Evolutionary conservation across 1,284 basidiomycete genomes (phyloP).

Genomic region (Inonotus obliquus): DNA sequence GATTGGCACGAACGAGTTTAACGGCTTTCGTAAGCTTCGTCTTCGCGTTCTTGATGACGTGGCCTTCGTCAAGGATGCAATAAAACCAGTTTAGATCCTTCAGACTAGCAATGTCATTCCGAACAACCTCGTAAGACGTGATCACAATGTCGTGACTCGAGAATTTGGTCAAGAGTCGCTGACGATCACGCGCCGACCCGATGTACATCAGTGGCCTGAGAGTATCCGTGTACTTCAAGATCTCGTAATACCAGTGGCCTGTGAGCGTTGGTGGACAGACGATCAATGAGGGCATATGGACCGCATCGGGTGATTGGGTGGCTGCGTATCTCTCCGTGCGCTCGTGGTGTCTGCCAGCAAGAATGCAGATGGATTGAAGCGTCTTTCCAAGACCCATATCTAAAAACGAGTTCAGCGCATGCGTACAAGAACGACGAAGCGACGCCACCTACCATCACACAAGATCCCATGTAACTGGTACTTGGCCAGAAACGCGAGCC

Average conservation of each 20-base stretch:
- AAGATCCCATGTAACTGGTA: constrained; percentile 98
- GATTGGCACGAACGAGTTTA: constrained; percentile 87
- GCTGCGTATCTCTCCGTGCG: constrained; percentile 66
- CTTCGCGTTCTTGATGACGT: constrained; percentile 98
- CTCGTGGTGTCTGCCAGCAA: constrained; percentile 93
- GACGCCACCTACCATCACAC: constrained; percentile 76
- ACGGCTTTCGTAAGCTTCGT: constrained; percentile 97
- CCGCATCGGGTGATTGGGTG: constrained; percentile 71
- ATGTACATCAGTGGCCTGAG: constrained; percentile 87
- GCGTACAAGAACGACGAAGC: neutral
- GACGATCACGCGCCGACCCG: constrained; percentile 86
- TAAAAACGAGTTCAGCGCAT: constrained; percentile 29
- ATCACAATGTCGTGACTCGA: constrained; percentile 84
- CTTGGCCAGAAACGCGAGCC: constrained; percentile 96
- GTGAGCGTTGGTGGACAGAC: constrained; percentile 96
- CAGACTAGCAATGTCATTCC: constrained; percentile 87
- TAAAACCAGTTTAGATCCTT: constrained; percentile 86
- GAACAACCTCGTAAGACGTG: constrained; percentile 95
- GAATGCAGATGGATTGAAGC: constrained; percentile 95
- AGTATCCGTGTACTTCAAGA: constrained; percentile 88
- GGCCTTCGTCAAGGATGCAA: constrained; percentile 97
- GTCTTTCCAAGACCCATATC: constrained; percentile 99
- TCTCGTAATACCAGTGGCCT: constrained; percentile 99
- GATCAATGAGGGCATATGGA: constrained; percentile 91
- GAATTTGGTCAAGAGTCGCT: constrained; percentile 62